Conservation (phyloP, 1,284 basidiomycete genomes). For the Exsudoporus floridanus region DNA sequence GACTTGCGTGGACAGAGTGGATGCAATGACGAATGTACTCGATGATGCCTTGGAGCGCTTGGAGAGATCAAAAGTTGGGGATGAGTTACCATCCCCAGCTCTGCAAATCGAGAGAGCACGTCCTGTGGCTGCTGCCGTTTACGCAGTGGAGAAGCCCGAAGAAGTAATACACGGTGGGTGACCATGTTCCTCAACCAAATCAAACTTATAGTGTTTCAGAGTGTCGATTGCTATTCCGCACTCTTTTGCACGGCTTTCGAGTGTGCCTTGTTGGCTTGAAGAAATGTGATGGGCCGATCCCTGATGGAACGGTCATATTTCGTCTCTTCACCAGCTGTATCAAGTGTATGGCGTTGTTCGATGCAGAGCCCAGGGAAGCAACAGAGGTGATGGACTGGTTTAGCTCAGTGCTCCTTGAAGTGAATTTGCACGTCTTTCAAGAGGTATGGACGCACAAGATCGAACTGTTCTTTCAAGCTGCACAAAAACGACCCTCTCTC, state of each 20-base stretch:
- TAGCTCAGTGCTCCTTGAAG: slow-evolving; percentile 73
- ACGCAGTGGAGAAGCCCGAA: slow-evolving; percentile 76
- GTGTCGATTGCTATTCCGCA: slow-evolving; percentile 84
- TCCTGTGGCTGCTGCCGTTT: slow-evolving; percentile 73
- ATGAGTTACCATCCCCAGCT: slow-evolving; percentile 45
- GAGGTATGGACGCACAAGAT: slow-evolving; percentile 94
- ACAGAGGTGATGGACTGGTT: slow-evolving; percentile 90
- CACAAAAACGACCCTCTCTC: slow-evolving; percentile 76
- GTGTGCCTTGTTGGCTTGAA: slow-evolving; percentile 79
- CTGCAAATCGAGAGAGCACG: slow-evolving; percentile 76
- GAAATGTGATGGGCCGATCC: slow-evolving; percentile 74
- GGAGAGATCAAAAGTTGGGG: slow-evolving; percentile 51
- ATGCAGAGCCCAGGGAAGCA: slow-evolving; percentile 80
- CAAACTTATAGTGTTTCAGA: slow-evolving; percentile 47
- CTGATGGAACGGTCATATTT: slow-evolving; percentile 87
- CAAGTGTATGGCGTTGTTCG: slow-evolving; percentile 84
- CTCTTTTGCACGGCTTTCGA: slow-evolving; percentile 89
- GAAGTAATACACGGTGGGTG: slow-evolving; percentile 66
- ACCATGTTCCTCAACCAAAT: not conserved
- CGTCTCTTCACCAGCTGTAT: slow-evolving; percentile 87
- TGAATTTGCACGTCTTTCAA: slow-evolving; percentile 89
- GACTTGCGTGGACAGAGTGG: slow-evolving; percentile 84
- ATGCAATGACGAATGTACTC: slow-evolving; percentile 73
- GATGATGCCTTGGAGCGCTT: slow-evolving; percentile 52
- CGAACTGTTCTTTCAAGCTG: slow-evolving; percentile 81